phyloP scores from a whole-genome alignment of 768 basidiomycete genomes.

The Hygrophoropsis aurantiaca region DNA sequence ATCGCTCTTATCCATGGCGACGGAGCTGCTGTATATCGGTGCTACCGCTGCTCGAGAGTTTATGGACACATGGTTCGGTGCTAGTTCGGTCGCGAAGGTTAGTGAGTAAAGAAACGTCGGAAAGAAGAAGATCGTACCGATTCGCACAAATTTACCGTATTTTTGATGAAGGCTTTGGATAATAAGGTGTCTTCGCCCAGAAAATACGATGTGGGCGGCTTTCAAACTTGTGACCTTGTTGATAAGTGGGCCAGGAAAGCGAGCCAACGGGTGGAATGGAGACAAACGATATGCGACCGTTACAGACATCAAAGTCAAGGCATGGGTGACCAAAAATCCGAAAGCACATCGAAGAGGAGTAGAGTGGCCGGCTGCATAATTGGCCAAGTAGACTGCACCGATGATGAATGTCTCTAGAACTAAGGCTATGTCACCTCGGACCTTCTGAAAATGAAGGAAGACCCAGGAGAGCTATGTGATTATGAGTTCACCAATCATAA shows the following conservation, averaged over 20 bases:
- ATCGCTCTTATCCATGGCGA: slow-evolving; percentile 23
- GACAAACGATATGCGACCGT: slow-evolving; percentile 22
- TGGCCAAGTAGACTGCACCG: background rate
- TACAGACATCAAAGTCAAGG: slow-evolving; percentile 15
- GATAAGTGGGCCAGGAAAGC: slow-evolving; percentile 14
- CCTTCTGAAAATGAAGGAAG: background rate
- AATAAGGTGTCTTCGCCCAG: slow-evolving; percentile 40
- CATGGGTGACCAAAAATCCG: background rate
- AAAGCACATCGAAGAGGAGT: background rate
- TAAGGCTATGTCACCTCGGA: background rate
- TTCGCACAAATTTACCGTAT: slow-evolving; percentile 37
- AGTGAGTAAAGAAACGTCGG: slow-evolving; percentile 1
- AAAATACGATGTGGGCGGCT: slow-evolving; percentile 15
- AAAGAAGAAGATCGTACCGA: slow-evolving; percentile 19
- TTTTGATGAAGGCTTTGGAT: slow-evolving; percentile 33
- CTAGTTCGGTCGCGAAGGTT: slow-evolving; percentile 12
- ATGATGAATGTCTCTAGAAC: background rate
- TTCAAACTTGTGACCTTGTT: slow-evolving; percentile 12
- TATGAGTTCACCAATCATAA: background rate
- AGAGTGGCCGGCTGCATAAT: background rate
- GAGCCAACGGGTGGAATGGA: slow-evolving; percentile 18
- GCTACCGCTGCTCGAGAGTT: slow-evolving; percentile 19
- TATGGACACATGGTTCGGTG: slow-evolving; percentile 32
- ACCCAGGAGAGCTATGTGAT: background rate
- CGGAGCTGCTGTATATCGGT: slow-evolving; percentile 20